Evolutionary conservation across 495 filamentous ascomycete genomes (phyloP), one percentile per base, ranked within the genome.

Genomic region (Pseudevernia furfuracea): DNA sequence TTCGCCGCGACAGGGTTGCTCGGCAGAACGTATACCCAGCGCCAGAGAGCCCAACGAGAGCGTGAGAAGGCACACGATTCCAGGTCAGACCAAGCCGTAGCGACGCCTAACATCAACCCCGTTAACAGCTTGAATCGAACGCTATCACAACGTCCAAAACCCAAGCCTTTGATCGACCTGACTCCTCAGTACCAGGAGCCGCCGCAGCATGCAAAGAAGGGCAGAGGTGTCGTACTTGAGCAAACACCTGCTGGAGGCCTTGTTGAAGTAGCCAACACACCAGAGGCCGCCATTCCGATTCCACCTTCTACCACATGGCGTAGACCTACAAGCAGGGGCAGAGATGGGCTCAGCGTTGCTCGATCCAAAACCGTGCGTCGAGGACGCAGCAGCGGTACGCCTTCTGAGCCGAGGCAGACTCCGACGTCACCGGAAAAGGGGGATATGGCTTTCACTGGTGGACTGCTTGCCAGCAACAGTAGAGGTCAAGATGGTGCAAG

Each of bases 81-180:
- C 9, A 30, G n/a, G 21, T 36, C 43, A 58, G 60, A 41, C 71
- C 72, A n/a, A 71, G 65, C 55, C 62, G 69, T 12, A 19, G 28
- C 55, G 15, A 11, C 34, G 38, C n/a, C 32, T 3, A 38, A 52
- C 46, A 17, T n/a, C 36, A 30, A 48, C 3, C 41, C 25, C 32
- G 25, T n/a, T 38, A 57, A 57, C 36, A 17, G 43, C 43, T 38
- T 66, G 48, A 74, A 67, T 25, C 73, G 73, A 10, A 66, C 72
- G 1, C 64, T 69, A 36, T 77, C 78, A 41, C 57, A 74, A 52
- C 67, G 66, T 5, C 74, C 72, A 43, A 76, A 70, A 63, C 79
- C 78, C 15, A 86, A 83, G 69, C 88, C 92, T 2, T 79, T 96
- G 0, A 77, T 96, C 17, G 89, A 92, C 68, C 80, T 94, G 25